Percentiles rank a stretch among this genome's conserved stretches.
Conservation (phyloP, 805 yeast genomes). For the Nakazawaea wyomingensis region DNA sequence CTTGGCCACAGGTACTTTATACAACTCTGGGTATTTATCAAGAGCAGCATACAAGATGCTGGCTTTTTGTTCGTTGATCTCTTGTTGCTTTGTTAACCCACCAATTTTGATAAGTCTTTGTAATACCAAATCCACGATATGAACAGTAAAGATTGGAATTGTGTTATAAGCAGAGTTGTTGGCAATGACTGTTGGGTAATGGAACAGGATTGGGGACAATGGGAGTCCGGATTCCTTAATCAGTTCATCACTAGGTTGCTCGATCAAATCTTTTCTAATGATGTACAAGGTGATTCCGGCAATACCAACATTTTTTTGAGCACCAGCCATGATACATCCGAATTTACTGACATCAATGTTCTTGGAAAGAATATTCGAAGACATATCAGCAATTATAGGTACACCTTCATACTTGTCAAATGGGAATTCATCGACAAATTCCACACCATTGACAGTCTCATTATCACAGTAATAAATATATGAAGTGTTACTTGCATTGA, state of each 20-base stretch:
- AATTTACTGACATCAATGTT: constrained; percentile 75
- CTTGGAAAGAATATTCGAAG: constrained; percentile 85
- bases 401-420: constrained; percentile 53
- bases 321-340: constrained; percentile 94
- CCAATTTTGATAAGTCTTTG: constrained; percentile 59
- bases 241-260: constrained; percentile 58
- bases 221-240: constrained; percentile 61
- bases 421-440: constrained; percentile 52
- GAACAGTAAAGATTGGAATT: constrained; percentile 88
- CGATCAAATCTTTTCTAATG: constrained; percentile 74
- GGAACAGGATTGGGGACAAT: constrained; percentile 81
- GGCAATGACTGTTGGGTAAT: constrained; percentile 77
- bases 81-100: constrained; percentile 62
- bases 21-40: constrained; percentile 62
- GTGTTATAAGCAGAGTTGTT: constrained; percentile 96
- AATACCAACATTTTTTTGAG: constrained; percentile 95
- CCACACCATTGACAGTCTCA: constrained; percentile 96
- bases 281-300: constrained; percentile 94
- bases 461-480: constrained; percentile 91
- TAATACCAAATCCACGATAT: constrained; percentile 76
- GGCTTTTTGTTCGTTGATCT: constrained; percentile 58
- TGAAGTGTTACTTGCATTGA: constrained; percentile 61
- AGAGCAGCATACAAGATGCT: constrained; percentile 55
- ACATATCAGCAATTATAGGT: constrained; percentile 90
- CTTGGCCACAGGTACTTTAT: constrained; percentile 58